Percentiles rank a stretch among this genome's conserved stretches.
phyloP scores from a whole-genome alignment of 2,329 filamentous ascomycete genomes.

The Scortechinia acanthostroma region DNA sequence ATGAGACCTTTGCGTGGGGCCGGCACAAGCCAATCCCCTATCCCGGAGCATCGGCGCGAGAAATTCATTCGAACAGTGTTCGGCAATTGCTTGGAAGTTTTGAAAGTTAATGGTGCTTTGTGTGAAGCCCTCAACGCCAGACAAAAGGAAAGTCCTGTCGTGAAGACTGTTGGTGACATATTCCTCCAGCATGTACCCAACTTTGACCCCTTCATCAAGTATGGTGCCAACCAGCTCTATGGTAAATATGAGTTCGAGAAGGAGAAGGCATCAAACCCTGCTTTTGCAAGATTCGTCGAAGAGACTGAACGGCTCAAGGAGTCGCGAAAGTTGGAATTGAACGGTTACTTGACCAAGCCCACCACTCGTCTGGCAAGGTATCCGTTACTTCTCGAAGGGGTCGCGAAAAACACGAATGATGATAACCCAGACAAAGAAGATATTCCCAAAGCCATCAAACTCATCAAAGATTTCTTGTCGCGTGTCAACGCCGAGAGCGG shows the following conservation, averaged over 20 bases:
- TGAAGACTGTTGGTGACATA: conserved; percentile 84
- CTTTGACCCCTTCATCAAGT: conserved; percentile 93
- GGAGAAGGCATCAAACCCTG: conserved; percentile 78
- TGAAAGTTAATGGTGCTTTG: conserved; percentile 82
- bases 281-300: conserved; percentile 86
- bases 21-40: conserved; percentile 79
- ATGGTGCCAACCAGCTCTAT: conserved; percentile 90
- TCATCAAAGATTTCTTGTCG: conserved; percentile 80
- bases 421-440: conserved; percentile 85
- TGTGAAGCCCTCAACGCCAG: conserved; percentile 81
- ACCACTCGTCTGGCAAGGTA: conserved; percentile 92
- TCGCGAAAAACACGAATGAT: conserved; percentile 84
- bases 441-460: conserved; percentile 78
- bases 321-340: conserved; percentile 90
- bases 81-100: conserved; percentile 73
- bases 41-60: conserved; percentile 82
- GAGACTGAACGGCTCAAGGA: conserved; percentile 94
- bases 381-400: conserved; percentile 82
- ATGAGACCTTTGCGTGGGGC: conserved; percentile 81
- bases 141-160: conserved; percentile 84
- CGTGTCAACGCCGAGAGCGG: conserved; percentile 91
- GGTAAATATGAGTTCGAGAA: conserved; percentile 98
- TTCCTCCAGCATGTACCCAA: conserved; percentile 86
- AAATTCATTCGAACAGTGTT: conserved; percentile 93
- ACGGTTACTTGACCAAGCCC: conserved; percentile 95